Base-by-base conservation (phyloP, 345 rosid genomes). In the Acer yangbiense region DNA sequence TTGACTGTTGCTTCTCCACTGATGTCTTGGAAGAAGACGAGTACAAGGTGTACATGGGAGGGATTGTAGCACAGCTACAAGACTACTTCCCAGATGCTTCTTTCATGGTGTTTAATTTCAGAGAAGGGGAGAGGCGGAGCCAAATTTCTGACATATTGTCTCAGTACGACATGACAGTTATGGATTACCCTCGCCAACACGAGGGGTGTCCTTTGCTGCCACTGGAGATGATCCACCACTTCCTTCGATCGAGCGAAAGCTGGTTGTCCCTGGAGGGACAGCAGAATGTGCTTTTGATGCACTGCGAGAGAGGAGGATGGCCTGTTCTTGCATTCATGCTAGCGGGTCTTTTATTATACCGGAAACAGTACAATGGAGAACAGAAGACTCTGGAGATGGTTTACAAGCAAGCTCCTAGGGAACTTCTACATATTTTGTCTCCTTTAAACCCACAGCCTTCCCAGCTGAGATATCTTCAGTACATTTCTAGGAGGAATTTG, bases 1-100 rank as follows among this genome's bases (percentile, higher is more conserved):
- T 96, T 84, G 98, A 96, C 87, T 91, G 98, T 87, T 96, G 99
- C 91, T 94, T 96, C 92, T 92, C 98, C 43, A 88, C 91, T n/a
- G 95, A 94, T 65, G 93, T 91, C 58, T 79, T 94, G 92, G 98
- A 86, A 79, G 98, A 94, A 85, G 97, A 94, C 83, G 98, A 94
- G 84, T 94, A 90, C 88, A 96, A 90, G 80, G 84, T 89, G 60
- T 96, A 96, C 91, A 79, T 96, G 88, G 97, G 91, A 46, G 92
- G 98, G 84, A 96, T 94, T 78, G 98, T 94, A 52, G 93, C 95
- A 1, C 99, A 94, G 88, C 91, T 96, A 3, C 99, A 96, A 73
- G 98, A 94, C 75, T 87, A 94, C 79, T 96, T 86, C 80, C 97
- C 99, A 0, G 99, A 94, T 39, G 98, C 98, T 27, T 91, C 99